These are phyloP conservation scores for Lactarius sanguifluus DNA, from an alignment of 768 basidiomycete genomes.

Conservation along the genomic window DNA sequence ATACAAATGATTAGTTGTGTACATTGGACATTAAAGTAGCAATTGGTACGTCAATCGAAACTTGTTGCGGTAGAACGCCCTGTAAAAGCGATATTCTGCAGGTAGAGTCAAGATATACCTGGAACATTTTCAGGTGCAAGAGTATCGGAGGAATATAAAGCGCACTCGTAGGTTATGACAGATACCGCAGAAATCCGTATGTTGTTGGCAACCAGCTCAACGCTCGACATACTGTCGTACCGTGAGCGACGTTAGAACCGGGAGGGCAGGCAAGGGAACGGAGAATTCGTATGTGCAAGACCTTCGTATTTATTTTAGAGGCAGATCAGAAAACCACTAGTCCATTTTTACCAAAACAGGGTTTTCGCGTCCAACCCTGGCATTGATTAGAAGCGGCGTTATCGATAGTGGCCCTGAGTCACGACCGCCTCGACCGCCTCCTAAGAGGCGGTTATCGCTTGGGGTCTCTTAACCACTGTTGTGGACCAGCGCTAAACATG, in stretches of 20 bases:
- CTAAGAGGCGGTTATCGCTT: neutral
- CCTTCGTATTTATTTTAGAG: neutral
- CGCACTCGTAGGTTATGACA: conserved; percentile 19
- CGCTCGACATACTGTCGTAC: neutral
- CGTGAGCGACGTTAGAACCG: neutral
- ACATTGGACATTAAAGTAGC: neutral
- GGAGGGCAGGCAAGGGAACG: neutral
- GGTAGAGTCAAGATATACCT: conserved; percentile 25
- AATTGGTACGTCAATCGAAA: neutral
- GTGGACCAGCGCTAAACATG: neutral
- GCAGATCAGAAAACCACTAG: neutral
- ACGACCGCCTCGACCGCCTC: neutral
- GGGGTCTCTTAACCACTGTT: neutral
- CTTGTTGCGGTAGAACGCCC: neutral
- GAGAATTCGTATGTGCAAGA: neutral
- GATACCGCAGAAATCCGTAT: conserved; percentile 11
- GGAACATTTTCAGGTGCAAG: neutral
- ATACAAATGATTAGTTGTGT: neutral
- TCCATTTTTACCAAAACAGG: neutral
- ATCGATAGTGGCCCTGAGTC: neutral
- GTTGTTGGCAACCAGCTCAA: conserved; percentile 7
- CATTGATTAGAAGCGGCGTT: no score
- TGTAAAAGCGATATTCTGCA: conserved; percentile 24
- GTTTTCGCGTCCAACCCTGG: neutral
- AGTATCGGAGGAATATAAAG: neutral